phyloP scores from a whole-genome alignment of 139 green algal species.

The Chlamydomonas incerta region DNA sequence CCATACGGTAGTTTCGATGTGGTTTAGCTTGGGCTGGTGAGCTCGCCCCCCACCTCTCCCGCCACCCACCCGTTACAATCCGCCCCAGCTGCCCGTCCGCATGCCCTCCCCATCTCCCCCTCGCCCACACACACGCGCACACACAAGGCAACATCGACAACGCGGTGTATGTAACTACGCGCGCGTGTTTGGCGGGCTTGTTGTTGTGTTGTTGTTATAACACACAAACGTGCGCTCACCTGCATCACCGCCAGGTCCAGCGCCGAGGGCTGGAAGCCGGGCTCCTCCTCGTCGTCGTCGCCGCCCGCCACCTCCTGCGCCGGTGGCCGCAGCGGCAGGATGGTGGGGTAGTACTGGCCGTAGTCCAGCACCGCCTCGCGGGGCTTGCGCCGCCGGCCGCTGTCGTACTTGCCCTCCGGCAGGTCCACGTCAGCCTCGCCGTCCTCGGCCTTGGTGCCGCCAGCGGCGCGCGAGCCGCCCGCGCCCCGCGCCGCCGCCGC shows the following conservation, averaged over 20 bases:
- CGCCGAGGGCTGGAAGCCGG: background rate
- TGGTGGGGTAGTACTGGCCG: constrained; percentile 66
- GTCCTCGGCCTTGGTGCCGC: background rate
- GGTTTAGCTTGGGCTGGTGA: too few relatives aligned
- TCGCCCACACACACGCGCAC: too few relatives aligned
- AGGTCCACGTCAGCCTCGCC: constrained; percentile 4
- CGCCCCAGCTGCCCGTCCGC: too few relatives aligned
- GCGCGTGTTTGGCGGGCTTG: too few relatives aligned
- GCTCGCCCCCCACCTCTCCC: too few relatives aligned
- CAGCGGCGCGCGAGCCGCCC: background rate
- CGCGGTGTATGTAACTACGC: too few relatives aligned
- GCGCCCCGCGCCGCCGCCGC: background rate
- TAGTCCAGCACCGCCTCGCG: constrained; percentile 49
- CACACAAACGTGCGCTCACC: too few relatives aligned
- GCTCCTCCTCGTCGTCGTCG: constrained; percentile 22
- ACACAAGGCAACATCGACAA: too few relatives aligned
- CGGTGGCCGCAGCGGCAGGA: constrained; percentile 59
- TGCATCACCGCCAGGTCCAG: constrained; percentile 29
- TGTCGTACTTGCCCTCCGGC: background rate
- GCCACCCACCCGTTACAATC: too few relatives aligned
- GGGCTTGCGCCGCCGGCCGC: background rate
- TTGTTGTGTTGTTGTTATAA: too few relatives aligned
- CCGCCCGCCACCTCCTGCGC: constrained; percentile 32
- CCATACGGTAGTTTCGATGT: too few relatives aligned
- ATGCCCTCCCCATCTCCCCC: too few relatives aligned